Percentiles rank a stretch among this genome's conserved stretches.
Conservation (phyloP, 2,329 filamentous ascomycete species). For the Microascus cirrosus region DNA sequence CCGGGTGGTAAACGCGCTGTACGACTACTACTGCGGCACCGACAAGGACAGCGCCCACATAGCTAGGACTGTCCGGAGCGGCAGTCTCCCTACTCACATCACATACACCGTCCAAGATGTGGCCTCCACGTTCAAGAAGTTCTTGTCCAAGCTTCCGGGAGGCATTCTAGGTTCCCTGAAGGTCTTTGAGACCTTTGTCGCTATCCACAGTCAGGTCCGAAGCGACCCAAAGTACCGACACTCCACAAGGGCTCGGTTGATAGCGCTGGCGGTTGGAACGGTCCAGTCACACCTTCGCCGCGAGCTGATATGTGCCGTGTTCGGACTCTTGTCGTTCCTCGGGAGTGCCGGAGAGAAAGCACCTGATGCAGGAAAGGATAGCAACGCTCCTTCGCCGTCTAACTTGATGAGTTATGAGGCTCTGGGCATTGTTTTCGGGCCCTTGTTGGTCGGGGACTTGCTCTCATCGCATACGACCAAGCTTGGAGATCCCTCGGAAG, state of each 20-base stretch:
- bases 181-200: slow-evolving; percentile 51
- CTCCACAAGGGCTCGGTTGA: slow-evolving; percentile 43
- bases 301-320: slow-evolving; percentile 55
- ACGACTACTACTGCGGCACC: slow-evolving; percentile 48
- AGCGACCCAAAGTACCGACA: background rate
- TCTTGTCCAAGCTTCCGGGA: slow-evolving; percentile 52
- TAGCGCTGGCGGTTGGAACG: slow-evolving; percentile 50
- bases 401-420: slow-evolving; percentile 44
- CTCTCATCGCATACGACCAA: slow-evolving; percentile 39
- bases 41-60: slow-evolving; percentile 34
- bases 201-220: slow-evolving; percentile 43
- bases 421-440: slow-evolving; percentile 54
- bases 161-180: slow-evolving; percentile 53
- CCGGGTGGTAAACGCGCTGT: slow-evolving; percentile 43
- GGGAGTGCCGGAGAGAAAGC: slow-evolving; percentile 44
- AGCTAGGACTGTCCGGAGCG: slow-evolving; percentile 44
- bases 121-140: slow-evolving; percentile 54
- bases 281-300: slow-evolving; percentile 48
- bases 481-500: slow-evolving; percentile 17
- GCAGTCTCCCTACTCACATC: slow-evolving; percentile 50
- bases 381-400: slow-evolving; percentile 16
- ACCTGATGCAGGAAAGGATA: slow-evolving; percentile 32
- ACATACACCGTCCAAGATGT: slow-evolving; percentile 51
- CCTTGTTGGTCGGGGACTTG: slow-evolving; percentile 48
- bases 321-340: slow-evolving; percentile 52